These are phyloP conservation scores for Ophidiomyces ophidiicola DNA, from an alignment of 2,329 filamentous ascomycete species.

Conservation along the genomic window DNA sequence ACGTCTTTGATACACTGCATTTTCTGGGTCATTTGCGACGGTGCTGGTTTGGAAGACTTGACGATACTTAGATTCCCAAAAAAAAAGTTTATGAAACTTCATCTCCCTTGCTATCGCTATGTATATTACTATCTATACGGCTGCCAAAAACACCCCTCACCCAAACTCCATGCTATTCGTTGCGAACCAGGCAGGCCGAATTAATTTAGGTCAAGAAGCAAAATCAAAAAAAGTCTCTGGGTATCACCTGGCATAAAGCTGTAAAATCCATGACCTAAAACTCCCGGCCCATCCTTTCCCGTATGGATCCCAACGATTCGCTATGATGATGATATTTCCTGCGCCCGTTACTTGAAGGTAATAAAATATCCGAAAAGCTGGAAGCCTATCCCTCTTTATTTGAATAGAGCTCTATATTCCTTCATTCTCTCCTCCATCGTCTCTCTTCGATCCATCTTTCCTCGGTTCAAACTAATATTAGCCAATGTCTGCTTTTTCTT, in stretches of 20 bases:
- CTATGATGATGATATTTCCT: too few species aligned
- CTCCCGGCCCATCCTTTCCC: not conserved
- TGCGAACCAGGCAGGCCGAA: not conserved
- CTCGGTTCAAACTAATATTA: slow-evolving; percentile 68
- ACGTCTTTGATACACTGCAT: too few species aligned
- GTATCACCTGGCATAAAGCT: slow-evolving; percentile 3
- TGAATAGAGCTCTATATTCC: slow-evolving; percentile 49
- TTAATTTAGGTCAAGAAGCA: not conserved
- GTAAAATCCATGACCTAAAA: not conserved
- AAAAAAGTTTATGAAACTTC: too few species aligned
- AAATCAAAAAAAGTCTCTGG: not conserved
- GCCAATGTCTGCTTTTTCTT: slow-evolving; percentile 87
- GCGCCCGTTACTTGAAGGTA: not conserved
- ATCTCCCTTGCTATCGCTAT: too few species aligned
- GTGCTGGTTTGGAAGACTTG: too few species aligned
- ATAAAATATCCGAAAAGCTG: not conserved
- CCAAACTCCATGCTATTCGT: not conserved
- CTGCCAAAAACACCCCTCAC: too few species aligned
- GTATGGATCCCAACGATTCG: not conserved
- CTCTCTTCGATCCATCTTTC: slow-evolving; percentile 47
- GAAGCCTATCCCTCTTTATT: not conserved
- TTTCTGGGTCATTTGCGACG: too few species aligned
- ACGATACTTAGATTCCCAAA: too few species aligned
- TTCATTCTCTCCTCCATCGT: slow-evolving; percentile 53
- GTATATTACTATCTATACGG: too few species aligned